Evolutionary conservation across 352 stramenopile species (phyloP), one percentile per base, ranked within the genome.

Genomic region (Globisporangium carolinianum): DNA sequence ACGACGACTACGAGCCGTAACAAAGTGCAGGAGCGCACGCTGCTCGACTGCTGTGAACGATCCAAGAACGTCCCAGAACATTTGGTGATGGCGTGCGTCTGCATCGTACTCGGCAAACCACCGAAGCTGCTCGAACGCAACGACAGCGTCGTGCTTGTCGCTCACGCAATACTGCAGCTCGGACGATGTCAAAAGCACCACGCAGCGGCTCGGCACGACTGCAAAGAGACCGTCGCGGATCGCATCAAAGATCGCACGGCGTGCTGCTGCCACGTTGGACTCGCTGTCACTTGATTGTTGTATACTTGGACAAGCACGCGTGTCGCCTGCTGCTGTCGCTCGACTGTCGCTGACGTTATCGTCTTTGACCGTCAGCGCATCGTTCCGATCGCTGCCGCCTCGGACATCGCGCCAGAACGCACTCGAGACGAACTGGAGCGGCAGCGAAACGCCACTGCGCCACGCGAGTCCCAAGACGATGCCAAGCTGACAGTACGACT

Each of bases 391-490:
- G 15, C 14, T 36, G 18, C 35, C 12, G 8, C 12, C 6, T 47
- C 47, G 17, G 32, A 84, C 47, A 8, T 79, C 62, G 3, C 57
- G 14, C 78, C 78, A 91, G 17, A 89, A 83, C 5, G 47, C 36
- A 0, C 18, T 47, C 0, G 71, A 74, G n/a, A 89, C 0, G 42
- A 75, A 87, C 53, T 83, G 63, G 15, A 91, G 67, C 1, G 83
- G 79, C 0, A 89, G 42, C 5, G 80, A 24, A 6, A 75, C 51
- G 6, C 66, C 61, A 6, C 71, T 68, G 3, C 80, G 66, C 83
- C 83, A 93, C 0, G 76, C 69, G 17, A 91, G 80, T 6, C 80
- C 80, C 7, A 91, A 57, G 12, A 87, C 11, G 52, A 84, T 75
- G 0, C 80, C 83, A 8, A 90, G 59, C 12, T 69, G 65, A 41